Evolutionary conservation across 2,329 filamentous ascomycete genomes (phyloP).

Genomic region (Penicillium italicum): DNA sequence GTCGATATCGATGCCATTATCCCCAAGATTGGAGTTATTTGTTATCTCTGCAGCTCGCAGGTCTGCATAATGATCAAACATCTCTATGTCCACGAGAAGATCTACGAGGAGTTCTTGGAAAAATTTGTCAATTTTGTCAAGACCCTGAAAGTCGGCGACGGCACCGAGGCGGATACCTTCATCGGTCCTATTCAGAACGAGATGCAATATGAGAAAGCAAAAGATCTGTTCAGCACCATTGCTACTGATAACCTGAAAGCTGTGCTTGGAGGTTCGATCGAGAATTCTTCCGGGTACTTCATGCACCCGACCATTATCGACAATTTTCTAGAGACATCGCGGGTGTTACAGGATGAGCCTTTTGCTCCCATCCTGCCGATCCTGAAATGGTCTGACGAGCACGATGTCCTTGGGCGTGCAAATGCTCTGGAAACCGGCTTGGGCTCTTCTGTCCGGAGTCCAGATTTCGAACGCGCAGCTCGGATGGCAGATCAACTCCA

Average conservation of each 20-base stretch:
- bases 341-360: slow-evolving; percentile 58
- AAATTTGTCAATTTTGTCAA: slow-evolving; percentile 48
- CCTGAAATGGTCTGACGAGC: slow-evolving; percentile 59
- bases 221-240: slow-evolving; percentile 55
- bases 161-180: slow-evolving; percentile 44
- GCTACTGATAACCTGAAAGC: slow-evolving; percentile 53
- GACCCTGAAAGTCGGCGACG: slow-evolving; percentile 37
- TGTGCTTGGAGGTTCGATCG: slow-evolving; percentile 47
- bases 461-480: slow-evolving; percentile 50
- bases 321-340: slow-evolving; percentile 54
- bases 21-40: slow-evolving; percentile 45
- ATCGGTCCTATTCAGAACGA: slow-evolving; percentile 62
- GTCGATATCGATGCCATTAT: slow-evolving; percentile 49
- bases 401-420: slow-evolving; percentile 55
- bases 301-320: slow-evolving; percentile 58
- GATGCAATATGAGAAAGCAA: slow-evolving; percentile 62
- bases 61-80: slow-evolving; percentile 58
- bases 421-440: slow-evolving; percentile 54
- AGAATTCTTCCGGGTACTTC: slow-evolving; percentile 53
- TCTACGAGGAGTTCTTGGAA: slow-evolving; percentile 55
- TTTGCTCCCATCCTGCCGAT: slow-evolving; percentile 64
- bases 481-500: slow-evolving; percentile 54
- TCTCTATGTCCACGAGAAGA: slow-evolving; percentile 58
- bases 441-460: slow-evolving; percentile 57
- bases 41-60: slow-evolving; percentile 54